Conservation (phyloP, 23 red algal species). For the Gracilaria gracilis region DNA sequence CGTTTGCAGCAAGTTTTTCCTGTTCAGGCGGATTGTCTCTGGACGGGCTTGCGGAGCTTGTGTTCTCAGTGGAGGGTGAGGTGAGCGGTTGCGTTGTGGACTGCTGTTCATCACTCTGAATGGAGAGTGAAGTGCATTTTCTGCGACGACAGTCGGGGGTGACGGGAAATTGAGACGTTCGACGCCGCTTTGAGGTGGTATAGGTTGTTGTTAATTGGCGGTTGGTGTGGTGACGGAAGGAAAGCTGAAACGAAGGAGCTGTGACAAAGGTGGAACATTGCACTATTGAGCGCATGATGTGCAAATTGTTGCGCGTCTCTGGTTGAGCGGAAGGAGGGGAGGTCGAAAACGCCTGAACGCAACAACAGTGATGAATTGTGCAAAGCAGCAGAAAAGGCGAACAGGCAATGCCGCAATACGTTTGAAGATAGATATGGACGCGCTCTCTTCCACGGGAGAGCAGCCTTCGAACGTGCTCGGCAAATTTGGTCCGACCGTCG, state of each 20-base stretch:
- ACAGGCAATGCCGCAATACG: too few species aligned
- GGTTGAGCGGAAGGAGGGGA: too few species aligned
- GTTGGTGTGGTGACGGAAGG: neutral
- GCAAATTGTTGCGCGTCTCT: neutral
- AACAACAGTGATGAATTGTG: neutral
- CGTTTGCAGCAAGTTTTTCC: neutral
- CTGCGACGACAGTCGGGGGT: neutral
- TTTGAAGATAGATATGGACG: too few species aligned
- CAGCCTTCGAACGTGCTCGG: too few species aligned
- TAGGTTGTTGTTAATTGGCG: neutral
- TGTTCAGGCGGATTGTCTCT: neutral
- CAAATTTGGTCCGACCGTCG: too few species aligned
- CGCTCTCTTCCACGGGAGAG: too few species aligned
- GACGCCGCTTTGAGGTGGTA: conserved; percentile 1
- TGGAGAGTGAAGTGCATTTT: conserved; percentile 1
- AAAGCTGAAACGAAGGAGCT: neutral
- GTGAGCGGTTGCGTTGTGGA: neutral
- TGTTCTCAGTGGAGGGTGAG: neutral
- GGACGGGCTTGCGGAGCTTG: neutral
- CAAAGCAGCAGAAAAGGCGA: neutral
- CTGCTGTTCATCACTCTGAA: conserved; percentile 17
- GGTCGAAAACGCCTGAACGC: too few species aligned
- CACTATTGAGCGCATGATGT: neutral
- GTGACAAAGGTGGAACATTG: neutral
- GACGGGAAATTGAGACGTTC: neutral